Evolutionary conservation across 352 stramenopile genomes (phyloP), one percentile per base, ranked within the genome.

Genomic region (Blastocystis sp.): DNA sequence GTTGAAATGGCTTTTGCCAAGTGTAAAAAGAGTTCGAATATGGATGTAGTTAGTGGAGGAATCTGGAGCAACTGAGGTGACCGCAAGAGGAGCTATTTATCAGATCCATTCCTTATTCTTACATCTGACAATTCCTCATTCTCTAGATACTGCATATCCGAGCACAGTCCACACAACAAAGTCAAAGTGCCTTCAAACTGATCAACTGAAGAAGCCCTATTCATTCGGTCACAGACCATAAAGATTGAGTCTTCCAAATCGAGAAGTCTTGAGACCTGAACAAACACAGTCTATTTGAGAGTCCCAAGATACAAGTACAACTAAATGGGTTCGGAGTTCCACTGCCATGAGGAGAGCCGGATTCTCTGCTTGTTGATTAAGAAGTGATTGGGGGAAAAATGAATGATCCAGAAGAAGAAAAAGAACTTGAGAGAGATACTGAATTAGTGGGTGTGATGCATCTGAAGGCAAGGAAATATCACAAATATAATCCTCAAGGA

Each of bases 1-100:
- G 73, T 84, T 33, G 73, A 42, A 27, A 84, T 68, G 53, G 73
- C 73, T 11, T 84, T 54, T 4, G 73, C 42, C 6, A 84, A 51
- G 3, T 48, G 33, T 4, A 9, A 9, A 9, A 84, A 24, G n/a
- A 84, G 48, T 37, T 53, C n/a, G 24, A 84, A 42, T 19, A 84
- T 7, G 53, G 48, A 22, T 15, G 22, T 53, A 13, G 73, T 53
- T 37, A 60, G 19, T 11, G 5, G 17, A 33, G 73, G 27, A 2
- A 27, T 22, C 0, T 62, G 54, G 13, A 84, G 24, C 13, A 84
- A 30, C n/a, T 62, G 9, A 33, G 73, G 33, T n/a, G 27, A 40
- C 15, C 30, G 11, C 1, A 37, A 35, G 15, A 84, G 27, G 33
- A 84, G 33, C 66, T 78, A 56, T 2, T 59, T 7, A 62, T 53